Conservation (phyloP, 768 basidiomycete species). For the Chiua virens region DNA sequence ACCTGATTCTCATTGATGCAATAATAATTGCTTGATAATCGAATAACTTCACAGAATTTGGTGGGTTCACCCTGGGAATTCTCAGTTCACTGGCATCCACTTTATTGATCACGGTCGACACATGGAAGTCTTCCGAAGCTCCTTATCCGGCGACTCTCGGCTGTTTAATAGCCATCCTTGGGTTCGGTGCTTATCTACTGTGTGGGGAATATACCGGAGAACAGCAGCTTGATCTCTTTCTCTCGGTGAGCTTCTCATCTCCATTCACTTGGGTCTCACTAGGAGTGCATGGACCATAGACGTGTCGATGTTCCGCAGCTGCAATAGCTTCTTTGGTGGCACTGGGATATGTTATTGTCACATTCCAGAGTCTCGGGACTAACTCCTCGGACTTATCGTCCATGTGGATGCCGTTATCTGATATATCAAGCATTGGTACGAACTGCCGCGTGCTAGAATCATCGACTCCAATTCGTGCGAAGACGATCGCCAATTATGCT, state of each 20-base stretch:
- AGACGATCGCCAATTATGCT: constrained; percentile 28
- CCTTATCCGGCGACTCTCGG: constrained; percentile 16
- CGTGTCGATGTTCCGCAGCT: constrained; percentile 3
- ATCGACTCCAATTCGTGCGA: constrained; percentile 17
- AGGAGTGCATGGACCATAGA: neutral
- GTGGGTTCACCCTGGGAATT: constrained; percentile 28
- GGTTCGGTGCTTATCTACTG: constrained; percentile 1
- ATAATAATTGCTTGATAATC: neutral
- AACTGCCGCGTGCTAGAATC: constrained; percentile 19
- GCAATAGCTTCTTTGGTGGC: neutral
- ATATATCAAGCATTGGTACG: neutral
- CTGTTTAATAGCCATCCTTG: constrained; percentile 18
- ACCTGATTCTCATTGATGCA: neutral
- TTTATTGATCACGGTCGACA: constrained; percentile 7
- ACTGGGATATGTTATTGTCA: constrained; percentile 7
- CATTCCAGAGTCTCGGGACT: neutral
- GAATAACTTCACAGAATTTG: constrained; percentile 26
- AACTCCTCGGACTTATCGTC: constrained; percentile 2
- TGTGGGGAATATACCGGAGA: neutral
- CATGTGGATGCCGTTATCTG: neutral
- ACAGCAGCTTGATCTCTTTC: constrained; percentile 5
- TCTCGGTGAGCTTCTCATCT: constrained; percentile 11
- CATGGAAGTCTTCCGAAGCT: constrained; percentile 3
- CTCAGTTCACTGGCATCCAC: constrained; percentile 8
- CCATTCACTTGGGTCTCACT: neutral